Evolutionary conservation across 768 basidiomycete species (phyloP), one percentile per base, ranked within the genome.

Genomic region (Rhodotorula diobovata): DNA sequence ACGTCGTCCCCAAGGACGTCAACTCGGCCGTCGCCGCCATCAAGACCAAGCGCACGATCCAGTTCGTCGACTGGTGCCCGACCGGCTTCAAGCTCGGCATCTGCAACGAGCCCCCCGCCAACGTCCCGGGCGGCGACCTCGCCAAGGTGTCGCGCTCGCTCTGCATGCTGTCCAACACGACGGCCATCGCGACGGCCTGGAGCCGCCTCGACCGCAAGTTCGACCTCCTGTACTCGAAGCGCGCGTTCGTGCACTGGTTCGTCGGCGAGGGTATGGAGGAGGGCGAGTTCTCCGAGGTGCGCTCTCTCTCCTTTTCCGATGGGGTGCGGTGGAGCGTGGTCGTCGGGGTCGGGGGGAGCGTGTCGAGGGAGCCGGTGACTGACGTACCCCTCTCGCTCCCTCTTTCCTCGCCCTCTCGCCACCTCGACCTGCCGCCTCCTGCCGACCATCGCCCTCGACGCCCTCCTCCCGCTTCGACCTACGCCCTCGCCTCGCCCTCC

Each of bases 61-160:
- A 95, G 79, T 96, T 95, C 80, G 94, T 97, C 72, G 94, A 96
- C 79, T 97, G 94, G 94, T 93, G 91, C 82, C 91, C 91, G 37
- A 98, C 95, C 79, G 95, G 94, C 72, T 95, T 94, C 88, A 94
- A 94, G 86, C 88, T 96, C 76, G 95, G 95, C 81, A 90, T 98
- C 82, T 98, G 95, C 85, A 94, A 94, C 80, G 95, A 98, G 81
- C 88, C 94, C 63, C 87, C 95, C 16, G 92, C 93, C 23, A 85
- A 85, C 71, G 91, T 98, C 51, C 94, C 95, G 63, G 89, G 90
- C 45, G 95, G 95, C 70, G 95, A 98, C 78, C 88, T 97, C 76
- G 95, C 95, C 60, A 93, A 93, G 85, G 87, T 89, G 50, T 89
- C 88, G 57, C 89, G 95, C 78, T 93, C 91, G 79, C 86, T 98